phyloP scores from a whole-genome alignment of 345 rosid species.

The Hibiscus mutabilis region DNA sequence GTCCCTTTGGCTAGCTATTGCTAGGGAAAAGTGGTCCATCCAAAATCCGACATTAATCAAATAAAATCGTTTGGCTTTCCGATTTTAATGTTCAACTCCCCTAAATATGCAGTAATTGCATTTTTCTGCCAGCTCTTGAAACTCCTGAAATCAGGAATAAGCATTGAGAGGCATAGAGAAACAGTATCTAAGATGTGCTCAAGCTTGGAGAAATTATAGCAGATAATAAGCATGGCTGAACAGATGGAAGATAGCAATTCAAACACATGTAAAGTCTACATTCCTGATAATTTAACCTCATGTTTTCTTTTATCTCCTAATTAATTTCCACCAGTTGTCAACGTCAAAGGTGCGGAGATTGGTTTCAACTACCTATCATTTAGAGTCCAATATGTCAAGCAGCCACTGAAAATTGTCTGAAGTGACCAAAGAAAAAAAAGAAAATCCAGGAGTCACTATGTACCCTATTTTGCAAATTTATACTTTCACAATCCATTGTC shows the following conservation, averaged over 20 bases:
- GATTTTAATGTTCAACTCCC: slow-evolving; percentile 49
- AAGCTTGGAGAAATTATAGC: background rate
- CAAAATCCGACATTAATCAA: slow-evolving; percentile 14
- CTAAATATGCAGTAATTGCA: slow-evolving; percentile 56
- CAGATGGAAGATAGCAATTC: background rate
- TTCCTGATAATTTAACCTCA: too few species aligned
- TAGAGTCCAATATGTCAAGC: background rate
- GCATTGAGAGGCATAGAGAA: background rate
- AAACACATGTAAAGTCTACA: background rate
- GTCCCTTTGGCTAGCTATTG: background rate
- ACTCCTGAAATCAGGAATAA: slow-evolving; percentile 45
- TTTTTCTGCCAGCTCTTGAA: slow-evolving; percentile 89
- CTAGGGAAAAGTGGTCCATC: background rate
- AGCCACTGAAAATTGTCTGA: background rate
- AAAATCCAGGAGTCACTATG: background rate
- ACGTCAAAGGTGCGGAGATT: background rate
- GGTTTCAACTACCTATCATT: slow-evolving; percentile 7
- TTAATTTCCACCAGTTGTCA: background rate
- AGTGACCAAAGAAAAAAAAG: background rate
- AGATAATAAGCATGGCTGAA: background rate
- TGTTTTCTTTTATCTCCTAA: background rate
- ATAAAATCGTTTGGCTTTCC: slow-evolving; percentile 60
- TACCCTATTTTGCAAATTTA: background rate
- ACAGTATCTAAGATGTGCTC: background rate
- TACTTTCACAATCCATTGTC: background rate